Conservation (phyloP, 306 rosid genomes). For the Acacia confusa region DNA sequence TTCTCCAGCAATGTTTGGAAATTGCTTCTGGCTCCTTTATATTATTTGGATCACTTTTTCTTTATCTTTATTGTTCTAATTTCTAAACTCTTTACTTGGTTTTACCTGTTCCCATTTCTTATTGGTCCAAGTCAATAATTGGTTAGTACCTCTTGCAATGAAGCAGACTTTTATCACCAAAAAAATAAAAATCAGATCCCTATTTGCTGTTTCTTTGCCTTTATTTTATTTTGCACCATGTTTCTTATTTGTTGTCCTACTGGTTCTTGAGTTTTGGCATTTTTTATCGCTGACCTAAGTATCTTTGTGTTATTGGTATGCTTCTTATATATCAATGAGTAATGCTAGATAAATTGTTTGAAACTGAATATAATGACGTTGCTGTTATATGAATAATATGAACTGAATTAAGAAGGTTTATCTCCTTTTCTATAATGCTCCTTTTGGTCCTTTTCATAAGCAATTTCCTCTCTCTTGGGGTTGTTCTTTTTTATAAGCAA, state of each 20-base stretch:
- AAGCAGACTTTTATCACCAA: not conserved
- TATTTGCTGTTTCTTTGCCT: not conserved
- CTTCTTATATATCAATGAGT: conserved; percentile 19
- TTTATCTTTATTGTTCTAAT: not conserved
- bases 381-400: not conserved
- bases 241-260: not conserved
- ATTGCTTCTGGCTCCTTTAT: conserved; percentile 3
- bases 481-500: no score
- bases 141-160: conserved; percentile 17
- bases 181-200: no score
- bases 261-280: not conserved
- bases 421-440: not conserved
- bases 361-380: not conserved
- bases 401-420: not conserved
- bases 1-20: conserved; percentile 16
- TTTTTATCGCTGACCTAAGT: conserved; percentile 4
- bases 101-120: conserved; percentile 18
- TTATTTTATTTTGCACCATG: conserved; percentile 1
- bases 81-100: conserved; percentile 11
- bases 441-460: no score
- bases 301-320: conserved; percentile 2
- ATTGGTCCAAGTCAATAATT: conserved; percentile 3
- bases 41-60: not conserved
- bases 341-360: conserved; percentile 19
- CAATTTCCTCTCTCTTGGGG: no score